phyloP scores from a whole-genome alignment of 2,329 filamentous ascomycete species.

The Lasiodiplodia gonubiensis region DNA sequence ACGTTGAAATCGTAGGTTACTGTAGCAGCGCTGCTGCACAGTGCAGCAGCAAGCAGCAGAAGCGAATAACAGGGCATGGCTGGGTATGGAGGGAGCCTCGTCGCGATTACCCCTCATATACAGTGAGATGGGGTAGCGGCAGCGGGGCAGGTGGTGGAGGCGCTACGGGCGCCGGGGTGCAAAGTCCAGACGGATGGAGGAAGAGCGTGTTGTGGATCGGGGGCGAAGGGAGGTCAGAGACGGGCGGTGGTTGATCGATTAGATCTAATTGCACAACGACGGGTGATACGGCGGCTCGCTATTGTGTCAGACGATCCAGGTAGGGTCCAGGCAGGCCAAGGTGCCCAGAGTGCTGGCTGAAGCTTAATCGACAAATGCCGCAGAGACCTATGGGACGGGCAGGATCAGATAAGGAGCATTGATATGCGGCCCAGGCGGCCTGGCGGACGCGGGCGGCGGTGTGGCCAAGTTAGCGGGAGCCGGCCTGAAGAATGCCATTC shows the following conservation, averaged over 20 bases:
- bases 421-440: background rate
- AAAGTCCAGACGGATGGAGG: background rate
- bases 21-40: slow-evolving; percentile 37
- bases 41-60: slow-evolving; percentile 15
- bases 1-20: slow-evolving; percentile 60
- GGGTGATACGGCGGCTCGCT: background rate
- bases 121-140: background rate
- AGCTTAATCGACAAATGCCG: slow-evolving; percentile 20
- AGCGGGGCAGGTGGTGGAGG: background rate
- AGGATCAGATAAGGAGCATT: slow-evolving; percentile 13
- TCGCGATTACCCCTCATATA: slow-evolving; percentile 27
- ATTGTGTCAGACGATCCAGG: slow-evolving; percentile 15
- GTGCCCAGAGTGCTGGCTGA: background rate
- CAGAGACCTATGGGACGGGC: slow-evolving; percentile 6
- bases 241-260: slow-evolving; percentile 23
- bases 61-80: slow-evolving; percentile 14
- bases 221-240: background rate
- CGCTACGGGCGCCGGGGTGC: background rate
- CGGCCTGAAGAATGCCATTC: slow-evolving; percentile 17
- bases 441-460: slow-evolving; percentile 1
- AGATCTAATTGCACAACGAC: slow-evolving; percentile 15
- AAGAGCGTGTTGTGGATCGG: slow-evolving; percentile 7
- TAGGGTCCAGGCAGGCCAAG: slow-evolving; percentile 14
- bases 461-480: background rate
- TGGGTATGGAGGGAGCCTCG: background rate